Base-by-base conservation (phyloP, 2,329 filamentous ascomycete genomes). In the Stemphylium beticola region DNA sequence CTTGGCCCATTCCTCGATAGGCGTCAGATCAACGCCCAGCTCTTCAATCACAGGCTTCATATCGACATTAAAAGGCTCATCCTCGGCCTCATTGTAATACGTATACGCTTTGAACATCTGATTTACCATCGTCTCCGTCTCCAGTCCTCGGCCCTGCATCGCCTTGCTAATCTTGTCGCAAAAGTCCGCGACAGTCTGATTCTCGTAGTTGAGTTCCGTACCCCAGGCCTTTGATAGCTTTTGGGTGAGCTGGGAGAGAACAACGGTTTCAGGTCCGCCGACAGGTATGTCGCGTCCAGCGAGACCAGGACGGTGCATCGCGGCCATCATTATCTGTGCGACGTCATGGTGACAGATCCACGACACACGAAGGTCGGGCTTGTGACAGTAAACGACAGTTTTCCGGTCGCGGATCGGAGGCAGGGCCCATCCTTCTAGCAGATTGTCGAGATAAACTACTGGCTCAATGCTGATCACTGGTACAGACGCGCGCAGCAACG, bases 61-160 rank as follows among this genome's bases (percentile, higher is more conserved):
- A 52, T 78, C 69, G 15, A 77, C 62, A 20, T 71, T 71, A 50
- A 78, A 78, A 22, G 74, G 74, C 46, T 72, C 66, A 17, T 76
- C 74, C 12, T 68, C 67, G 12, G 69, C 64, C 51, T 78, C 73
- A 29, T 77, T 76, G 56, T 78, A 77, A 57, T 73, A 75, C 6
- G 75, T 75, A 58, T 77, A 77, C 8, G 75, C 75, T 58, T 68
- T 75, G 59, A 72, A 75, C 76, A 77, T 78, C 66, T 78, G 72
- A 17, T 55, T 67, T 9, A 76, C 61, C 22, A 77, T 66, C 11
- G 56, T 58, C 10, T 75, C 74, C 4, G 61, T 66, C n/a, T 77
- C 71, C n/a, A 77, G 46, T 6, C 73, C 69, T 29, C 75, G 55
- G 17, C 66, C 62, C 49, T 68, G 54, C 75, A 77, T 77, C 9